Evolutionary conservation across 805 yeast species (phyloP), one percentile per base, ranked within the genome.

Genomic region (Candida dajiaensis): DNA sequence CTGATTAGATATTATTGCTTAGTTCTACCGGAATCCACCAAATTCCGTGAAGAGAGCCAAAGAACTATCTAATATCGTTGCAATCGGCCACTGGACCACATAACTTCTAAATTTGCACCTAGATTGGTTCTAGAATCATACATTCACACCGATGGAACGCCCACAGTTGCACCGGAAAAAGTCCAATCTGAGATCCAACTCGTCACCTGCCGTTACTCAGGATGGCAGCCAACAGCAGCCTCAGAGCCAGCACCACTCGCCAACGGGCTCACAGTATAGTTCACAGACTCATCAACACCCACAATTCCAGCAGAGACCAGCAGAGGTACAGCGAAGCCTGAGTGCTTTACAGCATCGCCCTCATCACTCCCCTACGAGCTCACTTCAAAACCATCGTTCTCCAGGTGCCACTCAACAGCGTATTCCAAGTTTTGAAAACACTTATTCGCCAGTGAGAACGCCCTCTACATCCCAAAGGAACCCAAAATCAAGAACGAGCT

Each of bases 381-480:
- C 58, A 4, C 16, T 56, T 1, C 23, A 53, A 13, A 40, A n/a
- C 28, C 39, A 41, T 16, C 56, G 62, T 8, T 55, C 56, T 4
- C 48, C 56, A 19, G 46, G 40, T 31, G 36, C 56, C 12, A 48
- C 46, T 15, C 21, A 46, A 4, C 61, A 54, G 35, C 45, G 63
- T 45, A 44, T 50, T 25, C 33, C 59, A 16, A 42, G 53, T n/a
- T 42, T 47, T 11, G 61, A 58, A 2, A 51, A 50, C 23, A 35
- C 51, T 2, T 57, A 57, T 40, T 53, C 61, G 1, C 61, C 63
- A 1, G 56, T 42, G 2, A 57, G 64, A 53, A 55, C 62, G 0
- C 55, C 59, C 3, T 55, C 62, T 1, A 51, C 45, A 10, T 48
- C 62, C 1, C 42, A 44, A 15, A 43, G 63, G 23, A 35, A 47